phyloP scores from a whole-genome alignment of 148 eudicot genomes.

The Fallopia convolvulus region DNA sequence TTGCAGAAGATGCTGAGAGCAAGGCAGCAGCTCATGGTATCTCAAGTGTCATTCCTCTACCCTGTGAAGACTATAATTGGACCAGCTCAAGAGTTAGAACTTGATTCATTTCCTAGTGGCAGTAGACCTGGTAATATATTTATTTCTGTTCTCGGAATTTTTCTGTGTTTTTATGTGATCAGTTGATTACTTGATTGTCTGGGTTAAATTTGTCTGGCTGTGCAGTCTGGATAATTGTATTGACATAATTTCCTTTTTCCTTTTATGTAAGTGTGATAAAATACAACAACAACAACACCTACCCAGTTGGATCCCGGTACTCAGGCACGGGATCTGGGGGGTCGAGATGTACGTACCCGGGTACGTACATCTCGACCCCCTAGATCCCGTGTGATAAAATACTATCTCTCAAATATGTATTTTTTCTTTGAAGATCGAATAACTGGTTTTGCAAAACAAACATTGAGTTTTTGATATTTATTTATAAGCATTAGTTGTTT shows the following conservation, averaged over 20 bases:
- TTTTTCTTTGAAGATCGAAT: neutral
- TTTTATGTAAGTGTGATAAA: neutral
- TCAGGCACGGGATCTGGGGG: no score
- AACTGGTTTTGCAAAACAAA: neutral
- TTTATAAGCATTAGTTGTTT: neutral
- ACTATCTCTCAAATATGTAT: neutral
- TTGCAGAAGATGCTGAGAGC: constrained; percentile 60
- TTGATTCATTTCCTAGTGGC: constrained; percentile 68
- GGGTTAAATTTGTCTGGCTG: neutral
- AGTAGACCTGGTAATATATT: constrained; percentile 47
- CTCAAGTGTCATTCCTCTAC: constrained; percentile 77
- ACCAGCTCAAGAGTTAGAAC: constrained; percentile 76
- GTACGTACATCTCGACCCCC: no score
- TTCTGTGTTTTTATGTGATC: neutral
- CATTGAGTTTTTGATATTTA: neutral
- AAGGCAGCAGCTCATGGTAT: constrained; percentile 82
- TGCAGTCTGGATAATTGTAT: neutral
- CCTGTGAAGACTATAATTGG: constrained; percentile 79
- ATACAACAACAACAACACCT: no score
- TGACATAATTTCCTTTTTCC: neutral
- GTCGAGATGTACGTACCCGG: no score
- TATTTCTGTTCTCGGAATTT: neutral
- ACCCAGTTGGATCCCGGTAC: no score
- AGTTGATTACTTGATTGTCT: neutral
- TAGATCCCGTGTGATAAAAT: neutral